Conservation (phyloP, 805 yeast species). For the Schwanniomyces pseudopolymorphus region DNA sequence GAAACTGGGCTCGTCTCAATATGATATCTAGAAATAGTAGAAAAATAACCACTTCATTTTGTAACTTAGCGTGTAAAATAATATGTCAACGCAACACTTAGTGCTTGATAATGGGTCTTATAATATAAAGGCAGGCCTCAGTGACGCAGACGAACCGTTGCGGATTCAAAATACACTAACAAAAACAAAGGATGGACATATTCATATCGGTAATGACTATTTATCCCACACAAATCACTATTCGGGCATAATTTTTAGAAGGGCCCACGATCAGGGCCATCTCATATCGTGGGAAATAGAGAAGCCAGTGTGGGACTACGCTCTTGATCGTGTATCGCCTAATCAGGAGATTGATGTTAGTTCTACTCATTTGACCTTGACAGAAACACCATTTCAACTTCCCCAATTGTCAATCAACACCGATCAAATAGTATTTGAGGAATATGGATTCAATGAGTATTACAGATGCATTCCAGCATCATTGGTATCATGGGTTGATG, state of each 20-base stretch:
- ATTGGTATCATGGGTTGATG: constrained; percentile 29
- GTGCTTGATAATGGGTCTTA: constrained; percentile 91
- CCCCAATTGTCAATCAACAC: constrained; percentile 80
- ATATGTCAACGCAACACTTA: constrained; percentile 24
- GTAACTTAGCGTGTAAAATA: background rate
- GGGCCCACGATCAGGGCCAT: constrained; percentile 91
- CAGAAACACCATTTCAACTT: constrained; percentile 80
- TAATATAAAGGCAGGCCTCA: constrained; percentile 56
- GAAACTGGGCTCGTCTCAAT: background rate
- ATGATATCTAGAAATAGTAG: background rate
- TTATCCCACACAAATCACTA: constrained; percentile 63
- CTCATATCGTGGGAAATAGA: constrained; percentile 89
- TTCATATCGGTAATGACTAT: constrained; percentile 71
- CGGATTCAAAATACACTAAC: constrained; percentile 68
- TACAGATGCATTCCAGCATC: constrained; percentile 65
- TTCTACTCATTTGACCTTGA: constrained; percentile 57
- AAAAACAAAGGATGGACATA: constrained; percentile 70
- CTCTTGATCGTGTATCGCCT: constrained; percentile 38
- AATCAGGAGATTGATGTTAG: constrained; percentile 17
- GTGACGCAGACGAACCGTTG: constrained; percentile 35
- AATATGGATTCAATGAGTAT: constrained; percentile 74
- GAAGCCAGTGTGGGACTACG: constrained; percentile 86
- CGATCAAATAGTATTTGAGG: constrained; percentile 93
- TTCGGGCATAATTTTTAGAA: constrained; percentile 66
- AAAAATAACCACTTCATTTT: background rate